phyloP scores from a whole-genome alignment of 148 eudicot genomes.

The Vaccinium corymbosum region DNA sequence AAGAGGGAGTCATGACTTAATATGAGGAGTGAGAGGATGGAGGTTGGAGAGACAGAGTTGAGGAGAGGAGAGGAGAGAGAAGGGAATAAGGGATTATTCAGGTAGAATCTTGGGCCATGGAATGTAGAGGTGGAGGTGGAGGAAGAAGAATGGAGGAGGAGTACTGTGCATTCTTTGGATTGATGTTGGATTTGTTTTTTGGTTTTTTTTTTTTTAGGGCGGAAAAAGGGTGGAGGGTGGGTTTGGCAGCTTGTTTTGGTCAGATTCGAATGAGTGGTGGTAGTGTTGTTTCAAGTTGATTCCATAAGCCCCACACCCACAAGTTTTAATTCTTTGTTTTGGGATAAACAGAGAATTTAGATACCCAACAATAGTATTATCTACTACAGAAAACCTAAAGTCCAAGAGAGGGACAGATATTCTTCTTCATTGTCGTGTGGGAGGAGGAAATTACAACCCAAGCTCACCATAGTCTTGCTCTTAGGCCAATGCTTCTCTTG shows the following conservation, averaged over 20 bases:
- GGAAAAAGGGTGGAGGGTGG: constrained; percentile 17
- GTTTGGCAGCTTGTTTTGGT: constrained; percentile 27
- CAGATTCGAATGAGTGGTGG: constrained; percentile 39
- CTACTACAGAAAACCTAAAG: not conserved
- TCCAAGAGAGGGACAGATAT: not conserved
- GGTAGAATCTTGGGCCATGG: constrained; percentile 57
- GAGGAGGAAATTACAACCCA: not conserved
- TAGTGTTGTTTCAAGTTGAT: constrained; percentile 6
- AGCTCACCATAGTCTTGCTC: not conserved
- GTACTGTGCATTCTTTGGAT: constrained; percentile 12
- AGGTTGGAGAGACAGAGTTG: not conserved
- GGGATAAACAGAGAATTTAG: not conserved
- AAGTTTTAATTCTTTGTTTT: not conserved
- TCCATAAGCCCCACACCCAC: constrained; percentile 12
- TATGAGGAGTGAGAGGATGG: constrained; percentile 3
- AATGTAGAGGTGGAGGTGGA: constrained; percentile 26
- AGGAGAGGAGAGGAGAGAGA: not conserved
- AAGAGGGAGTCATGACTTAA: constrained; percentile 56
- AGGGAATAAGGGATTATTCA: constrained; percentile 32
- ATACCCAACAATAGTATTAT: not conserved
- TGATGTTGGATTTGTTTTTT: not conserved
- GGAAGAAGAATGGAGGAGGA: constrained; percentile 7
- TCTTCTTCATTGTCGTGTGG: not conserved
- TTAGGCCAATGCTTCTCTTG: not conserved
- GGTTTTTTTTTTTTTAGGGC: not conserved